A percentile compares a stretch with the other conserved stretches of the same genome.
Evolutionary conservation across 345 rosid species (phyloP).

Genomic region (Viola odorata): DNA sequence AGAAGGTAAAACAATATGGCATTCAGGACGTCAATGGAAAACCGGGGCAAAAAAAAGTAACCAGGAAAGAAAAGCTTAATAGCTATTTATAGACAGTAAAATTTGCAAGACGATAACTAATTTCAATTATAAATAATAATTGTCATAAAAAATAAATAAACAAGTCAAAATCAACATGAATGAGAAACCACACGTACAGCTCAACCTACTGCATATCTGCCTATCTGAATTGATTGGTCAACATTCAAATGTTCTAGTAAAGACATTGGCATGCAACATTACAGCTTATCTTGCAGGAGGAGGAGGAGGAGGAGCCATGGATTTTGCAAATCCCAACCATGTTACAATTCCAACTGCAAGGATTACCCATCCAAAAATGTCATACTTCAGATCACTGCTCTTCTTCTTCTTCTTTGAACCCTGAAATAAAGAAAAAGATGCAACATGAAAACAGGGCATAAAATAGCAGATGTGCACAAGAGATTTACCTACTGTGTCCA

Average conservation of each 20-base stretch:
- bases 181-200: conserved; percentile 11
- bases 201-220: conserved; percentile 11
- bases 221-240: conserved; percentile 8
- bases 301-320: conserved; percentile 20
- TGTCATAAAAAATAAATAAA: not conserved
- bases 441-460: too few relatives aligned
- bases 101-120: not conserved
- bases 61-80: not conserved
- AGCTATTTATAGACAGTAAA: not conserved
- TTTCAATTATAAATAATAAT: not conserved
- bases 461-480: too few relatives aligned
- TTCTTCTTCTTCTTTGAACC: conserved; percentile 25
- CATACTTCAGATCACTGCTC: conserved; percentile 19
- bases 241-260: conserved; percentile 16
- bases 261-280: conserved; percentile 14
- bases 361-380: conserved; percentile 24
- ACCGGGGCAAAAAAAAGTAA: not conserved
- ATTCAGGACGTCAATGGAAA: not conserved
- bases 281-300: conserved; percentile 30
- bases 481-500: too few relatives aligned
- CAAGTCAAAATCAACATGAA: conserved; percentile 4
- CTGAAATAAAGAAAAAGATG: conserved; percentile 8
- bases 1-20: not conserved
- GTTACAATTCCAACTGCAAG: conserved; percentile 26
- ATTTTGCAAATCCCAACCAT: conserved; percentile 25